phyloP scores from a whole-genome alignment of 75 land plant genomes.

The Isoetes taiwanensis region DNA sequence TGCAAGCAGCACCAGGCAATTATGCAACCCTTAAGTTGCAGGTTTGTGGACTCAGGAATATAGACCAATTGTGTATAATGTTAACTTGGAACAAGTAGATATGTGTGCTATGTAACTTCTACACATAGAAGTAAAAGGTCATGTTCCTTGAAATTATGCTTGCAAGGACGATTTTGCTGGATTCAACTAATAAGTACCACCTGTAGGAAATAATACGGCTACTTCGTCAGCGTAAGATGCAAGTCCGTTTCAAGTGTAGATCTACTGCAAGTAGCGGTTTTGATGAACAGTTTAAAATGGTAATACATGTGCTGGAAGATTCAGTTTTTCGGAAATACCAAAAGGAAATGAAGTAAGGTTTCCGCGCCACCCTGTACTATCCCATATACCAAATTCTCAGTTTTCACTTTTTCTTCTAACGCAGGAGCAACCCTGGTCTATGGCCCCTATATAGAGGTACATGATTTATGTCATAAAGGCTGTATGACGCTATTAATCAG shows the following conservation, averaged over 20 bases:
- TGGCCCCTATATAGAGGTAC: conserved; percentile 98
- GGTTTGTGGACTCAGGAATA: too few relatives aligned
- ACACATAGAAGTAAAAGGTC: too few relatives aligned
- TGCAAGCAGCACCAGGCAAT: conserved; percentile 69
- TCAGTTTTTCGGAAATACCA: conserved; percentile 83
- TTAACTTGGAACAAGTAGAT: too few relatives aligned
- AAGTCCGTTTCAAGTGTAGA: conserved; percentile 1
- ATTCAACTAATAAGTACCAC: too few relatives aligned
- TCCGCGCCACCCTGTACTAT: background rate
- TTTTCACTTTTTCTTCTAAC: background rate
- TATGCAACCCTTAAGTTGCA: conserved; percentile 67
- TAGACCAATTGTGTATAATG: too few relatives aligned
- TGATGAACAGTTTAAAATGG: conserved; percentile 54
- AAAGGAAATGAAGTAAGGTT: conserved; percentile 70
- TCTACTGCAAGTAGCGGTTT: background rate
- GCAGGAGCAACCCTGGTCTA: conserved; percentile 65
- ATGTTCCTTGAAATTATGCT: too few relatives aligned
- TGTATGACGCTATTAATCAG: background rate
- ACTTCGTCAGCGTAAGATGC: conserved; percentile 29
- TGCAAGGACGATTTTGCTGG: too few relatives aligned
- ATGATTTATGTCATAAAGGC: background rate
- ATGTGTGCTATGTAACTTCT: too few relatives aligned
- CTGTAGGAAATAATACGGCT: conserved; percentile 86
- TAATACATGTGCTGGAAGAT: conserved; percentile 76
- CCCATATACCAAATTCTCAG: background rate